Evolutionary conservation across 164 flowering plant species (phyloP), one percentile per base, ranked within the genome.

Genomic region (Protea cynaroides): DNA sequence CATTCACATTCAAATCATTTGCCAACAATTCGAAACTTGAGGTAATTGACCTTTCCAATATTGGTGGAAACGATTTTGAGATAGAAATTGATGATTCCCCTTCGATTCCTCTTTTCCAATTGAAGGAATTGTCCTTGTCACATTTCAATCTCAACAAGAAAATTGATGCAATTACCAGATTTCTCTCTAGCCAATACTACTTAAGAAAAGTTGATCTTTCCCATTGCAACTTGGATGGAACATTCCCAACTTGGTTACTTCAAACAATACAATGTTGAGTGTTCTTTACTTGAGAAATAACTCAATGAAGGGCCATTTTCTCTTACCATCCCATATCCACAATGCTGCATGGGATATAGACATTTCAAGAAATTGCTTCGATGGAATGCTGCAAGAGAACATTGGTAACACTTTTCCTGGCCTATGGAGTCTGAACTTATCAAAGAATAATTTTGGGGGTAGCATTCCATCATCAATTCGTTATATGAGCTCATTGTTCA

Each of bases 61-160:
- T n/a, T 3, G 25, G 37, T 34, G 19, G 29, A 9, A 18, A 17
- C 12, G 25, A 46, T 5, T 29, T 67, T 15, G 70, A 36, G 0
- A 37, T 52, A 17, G 29, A 59, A n/a, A 51, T 36, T 36, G 70
- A 67, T 15, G n/a, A 36, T n/a, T 37, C 24, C 22, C 12, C 58
- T 12, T 59, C 58, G 63, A 22, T 52, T 40, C 58, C 70, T 34
- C 3, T 14, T 9, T 59, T 67, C 29, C 70, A 67, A 47, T 44
- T 67, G n/a, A 59, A 50, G 3, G 23, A 6, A 15, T 51, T 67
- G 7, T 4, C 4, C 1, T 24, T 67, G 18, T 34, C 70, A 37
- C 11, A 51, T 14, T 67, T 58, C 70, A 59, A 17, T 25, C 51
- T 65, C 8, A 29, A 54, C 36, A 54, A n/a, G 4, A 12, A 21